Percentiles rank a stretch among this genome's conserved stretches.
Evolutionary conservation across 106 monocot genomes (phyloP).

Genomic region (Acanthochlamys bracteata): DNA sequence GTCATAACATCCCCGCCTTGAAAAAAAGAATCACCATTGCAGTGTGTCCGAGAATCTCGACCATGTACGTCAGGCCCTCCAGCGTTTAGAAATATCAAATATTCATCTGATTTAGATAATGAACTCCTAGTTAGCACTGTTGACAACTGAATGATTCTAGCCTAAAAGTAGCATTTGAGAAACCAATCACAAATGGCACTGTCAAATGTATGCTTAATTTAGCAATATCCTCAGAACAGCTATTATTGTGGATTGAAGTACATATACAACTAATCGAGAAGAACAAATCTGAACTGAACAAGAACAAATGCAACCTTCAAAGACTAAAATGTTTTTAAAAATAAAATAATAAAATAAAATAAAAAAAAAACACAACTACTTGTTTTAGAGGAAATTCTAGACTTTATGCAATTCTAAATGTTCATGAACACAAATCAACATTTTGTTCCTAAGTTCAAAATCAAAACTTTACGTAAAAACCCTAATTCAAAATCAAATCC

Average conservation of each 20-base stretch:
- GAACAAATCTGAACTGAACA: too few relatives aligned
- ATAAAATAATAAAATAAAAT: too few relatives aligned
- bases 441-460: not conserved
- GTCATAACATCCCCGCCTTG: slow-evolving; percentile 56
- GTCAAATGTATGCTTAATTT: too few relatives aligned
- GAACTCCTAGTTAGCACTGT: not conserved
- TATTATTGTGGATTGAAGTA: too few relatives aligned
- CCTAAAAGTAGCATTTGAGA: not conserved
- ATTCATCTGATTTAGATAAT: slow-evolving; percentile 33
- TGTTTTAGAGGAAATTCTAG: too few relatives aligned
- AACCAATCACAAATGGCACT: not conserved
- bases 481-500: not conserved
- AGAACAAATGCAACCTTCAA: too few relatives aligned
- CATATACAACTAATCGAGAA: too few relatives aligned
- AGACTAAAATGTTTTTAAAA: too few relatives aligned
- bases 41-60: slow-evolving; percentile 7
- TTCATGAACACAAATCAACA: not conserved
- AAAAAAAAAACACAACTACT: too few relatives aligned
- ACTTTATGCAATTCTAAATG: too few relatives aligned
- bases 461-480: not conserved
- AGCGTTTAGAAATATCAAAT: slow-evolving; percentile 59
- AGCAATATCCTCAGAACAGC: too few relatives aligned
- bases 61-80: slow-evolving; percentile 35
- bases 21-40: slow-evolving; percentile 51
- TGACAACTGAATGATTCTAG: not conserved